Base-by-base conservation (phyloP, 2,329 filamentous ascomycete species). In the Xylaria sp. region DNA sequence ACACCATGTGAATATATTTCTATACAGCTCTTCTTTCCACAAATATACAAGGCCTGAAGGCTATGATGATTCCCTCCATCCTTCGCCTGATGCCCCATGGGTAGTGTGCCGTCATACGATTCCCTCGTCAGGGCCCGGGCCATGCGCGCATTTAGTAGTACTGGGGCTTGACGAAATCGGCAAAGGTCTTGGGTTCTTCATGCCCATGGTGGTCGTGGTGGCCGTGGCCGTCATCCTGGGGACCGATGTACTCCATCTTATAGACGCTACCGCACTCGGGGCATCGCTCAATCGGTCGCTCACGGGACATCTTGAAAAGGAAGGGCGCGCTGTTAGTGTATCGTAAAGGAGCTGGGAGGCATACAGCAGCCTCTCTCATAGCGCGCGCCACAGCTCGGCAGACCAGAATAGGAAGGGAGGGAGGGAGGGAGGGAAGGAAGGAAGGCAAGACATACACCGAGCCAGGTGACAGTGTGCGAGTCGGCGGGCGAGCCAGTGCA, bases 181-280 rank as follows among this genome's bases (percentile, higher is more conserved):
- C 94, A 81, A 98, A 95, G 77, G 93, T 97, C 91, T 98, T 97
- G 81, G 94, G 93, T 85, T 97, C 94, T 83, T 91, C 89, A 81
- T 89, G 87, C 80, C 89, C 89, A 79, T 90, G 82, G 81, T 86
- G 82, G 81, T 87, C 84, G 76, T 85, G 80, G 76, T 85, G 81
- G 67, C 77, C 83, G 81, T 93, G 88, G 78, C 86, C 84, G 81
- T 94, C 91, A 74, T 96, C 92, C 80, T 90, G 82, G 61, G 94
- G 90, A 71, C 96, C 96, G 75, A 97, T 85, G 84, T 97, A 99
- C 81, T 98, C 92, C 93, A 98, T 96, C 91, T 97, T 97, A 88
- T 97, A 94, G 76, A 96, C 93, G 82, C 90, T 93, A 76, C 96
- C 96, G 85, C 96, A 99, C 88, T 99, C 96, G 80, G 90, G 90